These are phyloP conservation scores for Aspergillus indologenus DNA, from an alignment of 495 filamentous ascomycete genomes.

Conservation along the genomic window DNA sequence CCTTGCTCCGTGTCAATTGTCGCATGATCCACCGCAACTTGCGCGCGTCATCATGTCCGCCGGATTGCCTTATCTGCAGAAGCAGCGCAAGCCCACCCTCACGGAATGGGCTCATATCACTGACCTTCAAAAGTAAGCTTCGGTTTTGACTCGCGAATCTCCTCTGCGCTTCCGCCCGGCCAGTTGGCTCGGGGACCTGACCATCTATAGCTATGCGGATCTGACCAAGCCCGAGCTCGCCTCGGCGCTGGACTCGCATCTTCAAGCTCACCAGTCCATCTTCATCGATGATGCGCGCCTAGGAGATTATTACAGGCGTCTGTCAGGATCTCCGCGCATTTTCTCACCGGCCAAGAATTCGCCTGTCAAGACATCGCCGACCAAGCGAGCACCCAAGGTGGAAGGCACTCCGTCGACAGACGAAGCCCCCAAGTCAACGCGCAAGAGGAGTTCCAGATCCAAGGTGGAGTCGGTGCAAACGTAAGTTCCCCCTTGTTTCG, in stretches of 20 bases:
- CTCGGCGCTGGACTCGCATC: constrained; percentile 66
- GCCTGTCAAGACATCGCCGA: constrained; percentile 53
- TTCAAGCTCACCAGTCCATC: constrained; percentile 60
- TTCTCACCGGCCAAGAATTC: constrained; percentile 77
- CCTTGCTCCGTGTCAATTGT: constrained; percentile 33
- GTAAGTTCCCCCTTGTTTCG: constrained; percentile 34
- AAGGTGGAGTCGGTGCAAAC: constrained; percentile 39
- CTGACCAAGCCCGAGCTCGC: constrained; percentile 83
- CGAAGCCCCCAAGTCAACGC: constrained; percentile 31
- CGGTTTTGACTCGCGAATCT: constrained; percentile 13
- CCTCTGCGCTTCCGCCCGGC: not conserved
- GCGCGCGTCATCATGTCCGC: constrained; percentile 48
- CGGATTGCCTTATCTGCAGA: constrained; percentile 68
- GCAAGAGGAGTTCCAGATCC: constrained; percentile 35
- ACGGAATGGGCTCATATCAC: constrained; percentile 68
- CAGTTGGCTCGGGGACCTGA: not conserved
- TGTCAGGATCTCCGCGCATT: constrained; percentile 45
- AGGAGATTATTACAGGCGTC: constrained; percentile 71
- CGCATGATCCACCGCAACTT: constrained; percentile 38
- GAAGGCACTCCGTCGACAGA: constrained; percentile 28
- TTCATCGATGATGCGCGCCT: constrained; percentile 63
- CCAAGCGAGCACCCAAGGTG: constrained; percentile 61
- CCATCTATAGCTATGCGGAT: constrained; percentile 57
- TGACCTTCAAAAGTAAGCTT: constrained; percentile 67
- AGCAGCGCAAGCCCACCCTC: constrained; percentile 82